Base-by-base conservation (phyloP, 805 yeast genomes). In the Monosporozyma aquatica region DNA sequence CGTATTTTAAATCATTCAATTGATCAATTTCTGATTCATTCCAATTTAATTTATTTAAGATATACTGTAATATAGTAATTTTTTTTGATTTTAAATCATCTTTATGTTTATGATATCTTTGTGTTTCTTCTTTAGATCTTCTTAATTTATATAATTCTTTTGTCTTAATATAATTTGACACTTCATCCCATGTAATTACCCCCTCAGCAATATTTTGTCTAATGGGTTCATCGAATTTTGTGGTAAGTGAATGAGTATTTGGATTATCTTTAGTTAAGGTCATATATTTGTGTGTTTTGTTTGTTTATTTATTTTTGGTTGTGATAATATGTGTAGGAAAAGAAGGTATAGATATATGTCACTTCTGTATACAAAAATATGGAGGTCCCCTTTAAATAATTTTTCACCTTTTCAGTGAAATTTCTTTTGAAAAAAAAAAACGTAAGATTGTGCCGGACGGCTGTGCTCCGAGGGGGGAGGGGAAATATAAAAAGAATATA, bases 21-120 rank as follows among this genome's bases (percentile, higher is more conserved):
- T 47, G 18, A 9, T 26, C 32, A 39, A 51, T 54, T 37, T 63
- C 64, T 3, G 48, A 44, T 15, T 61, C 56, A 9, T 65, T 56
- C 89, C 89, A 81, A 4, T 62, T 41, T 38, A 80, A 63, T 48
- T 75, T 70, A 29, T 65, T 56, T 35, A 80, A 52, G 21, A 82
- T 59, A 50, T 69, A 71, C 35, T 75, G 70, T 43, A 70, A 70
- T 18, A 80, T 66, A 11, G 72, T 64, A 2, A 68, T 54, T 9
- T 66, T 58, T 5, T 60, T 42, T 0, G 49, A 47, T 22, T 53
- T 51, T 17, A 80, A 59, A 9, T 54, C 43, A 9, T 53, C 50
- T 51, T 78, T 78, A 54, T 74, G 78, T 6, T 50, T 52, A 9
- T 60, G 55, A 51, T 82, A 81, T 41, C 54, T 53, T 3, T 61